Evolutionary conservation across 2,329 filamentous ascomycete species (phyloP).

Genomic region (Nannizzia gypsea): DNA sequence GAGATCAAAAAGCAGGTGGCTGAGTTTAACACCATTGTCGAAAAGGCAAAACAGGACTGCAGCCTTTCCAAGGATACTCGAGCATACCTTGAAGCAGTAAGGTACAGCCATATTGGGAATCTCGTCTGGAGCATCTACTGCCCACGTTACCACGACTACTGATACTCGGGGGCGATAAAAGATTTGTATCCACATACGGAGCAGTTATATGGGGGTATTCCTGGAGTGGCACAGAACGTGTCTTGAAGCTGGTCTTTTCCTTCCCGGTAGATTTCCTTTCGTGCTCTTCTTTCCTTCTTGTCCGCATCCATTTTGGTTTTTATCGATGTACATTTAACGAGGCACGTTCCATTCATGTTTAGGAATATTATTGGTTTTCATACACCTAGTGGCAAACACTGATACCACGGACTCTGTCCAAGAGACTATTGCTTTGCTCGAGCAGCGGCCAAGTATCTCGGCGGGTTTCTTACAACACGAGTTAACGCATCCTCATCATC

Average conservation of each 20-base stretch:
- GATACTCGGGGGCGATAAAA: not conserved
- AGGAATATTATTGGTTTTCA: too few species aligned
- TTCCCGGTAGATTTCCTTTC: not conserved
- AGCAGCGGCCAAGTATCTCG: too few species aligned
- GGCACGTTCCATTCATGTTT: too few species aligned
- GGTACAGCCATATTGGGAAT: constrained; percentile 25
- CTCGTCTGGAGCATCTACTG: constrained; percentile 28
- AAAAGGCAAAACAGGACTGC: constrained; percentile 11
- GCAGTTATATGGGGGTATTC: not conserved
- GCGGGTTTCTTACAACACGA: too few species aligned
- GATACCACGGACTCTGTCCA: too few species aligned
- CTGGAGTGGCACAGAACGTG: not conserved
- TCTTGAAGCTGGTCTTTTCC: not conserved
- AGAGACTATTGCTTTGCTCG: too few species aligned
- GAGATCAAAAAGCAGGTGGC: constrained; percentile 19
- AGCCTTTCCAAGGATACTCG: constrained; percentile 19
- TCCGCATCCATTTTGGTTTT: not conserved
- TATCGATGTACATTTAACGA: not conserved
- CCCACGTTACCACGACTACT: constrained; percentile 23
- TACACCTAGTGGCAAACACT: too few species aligned
- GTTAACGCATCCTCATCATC: not conserved
- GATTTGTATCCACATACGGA: not conserved
- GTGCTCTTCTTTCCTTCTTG: not conserved
- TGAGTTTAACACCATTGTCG: constrained; percentile 14
- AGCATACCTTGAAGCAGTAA: constrained; percentile 23